These are phyloP conservation scores for Solanum chacoense DNA, from an alignment of 305 asterid genomes.

Conservation along the genomic window DNA sequence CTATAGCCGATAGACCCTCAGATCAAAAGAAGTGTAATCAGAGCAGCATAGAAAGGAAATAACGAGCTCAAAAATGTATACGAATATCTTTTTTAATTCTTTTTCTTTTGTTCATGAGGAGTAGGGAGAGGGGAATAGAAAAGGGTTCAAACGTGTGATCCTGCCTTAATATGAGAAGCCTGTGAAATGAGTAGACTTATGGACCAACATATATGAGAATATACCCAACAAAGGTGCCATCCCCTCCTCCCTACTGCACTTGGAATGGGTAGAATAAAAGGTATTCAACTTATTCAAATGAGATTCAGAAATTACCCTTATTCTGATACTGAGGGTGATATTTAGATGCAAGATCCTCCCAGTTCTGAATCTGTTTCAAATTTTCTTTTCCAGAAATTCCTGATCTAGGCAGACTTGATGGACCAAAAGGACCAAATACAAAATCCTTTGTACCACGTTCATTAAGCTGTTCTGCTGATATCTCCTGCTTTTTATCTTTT, in stretches of 20 bases:
- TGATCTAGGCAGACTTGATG: slow-evolving; percentile 17
- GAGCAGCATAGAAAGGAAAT: neutral
- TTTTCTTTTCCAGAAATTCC: slow-evolving; percentile 16
- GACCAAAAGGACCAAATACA: slow-evolving; percentile 60
- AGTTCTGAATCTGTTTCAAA: slow-evolving; percentile 19
- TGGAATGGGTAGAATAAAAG: neutral
- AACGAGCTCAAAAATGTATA: neutral
- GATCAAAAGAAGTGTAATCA: neutral
- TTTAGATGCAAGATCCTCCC: slow-evolving; percentile 25
- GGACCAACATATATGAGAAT: neutral
- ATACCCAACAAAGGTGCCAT: neutral
- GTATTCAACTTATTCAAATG: neutral
- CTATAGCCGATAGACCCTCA: neutral
- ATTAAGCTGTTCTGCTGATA: slow-evolving; percentile 20
- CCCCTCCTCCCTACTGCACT: neutral
- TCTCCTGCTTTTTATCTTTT: slow-evolving; percentile 10
- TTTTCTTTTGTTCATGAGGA: neutral
- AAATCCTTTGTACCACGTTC: slow-evolving; percentile 28
- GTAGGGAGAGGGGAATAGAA: neutral
- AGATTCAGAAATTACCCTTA: slow-evolving; percentile 30
- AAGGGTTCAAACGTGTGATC: neutral
- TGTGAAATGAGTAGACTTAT: neutral
- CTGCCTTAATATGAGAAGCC: neutral
- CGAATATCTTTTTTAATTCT: neutral
- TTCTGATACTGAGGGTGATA: slow-evolving; percentile 44